Percentiles rank a stretch among this genome's conserved stretches.
Evolutionary conservation across 2,329 filamentous ascomycete species (phyloP).

Genomic region (Hypoxylon sp.): DNA sequence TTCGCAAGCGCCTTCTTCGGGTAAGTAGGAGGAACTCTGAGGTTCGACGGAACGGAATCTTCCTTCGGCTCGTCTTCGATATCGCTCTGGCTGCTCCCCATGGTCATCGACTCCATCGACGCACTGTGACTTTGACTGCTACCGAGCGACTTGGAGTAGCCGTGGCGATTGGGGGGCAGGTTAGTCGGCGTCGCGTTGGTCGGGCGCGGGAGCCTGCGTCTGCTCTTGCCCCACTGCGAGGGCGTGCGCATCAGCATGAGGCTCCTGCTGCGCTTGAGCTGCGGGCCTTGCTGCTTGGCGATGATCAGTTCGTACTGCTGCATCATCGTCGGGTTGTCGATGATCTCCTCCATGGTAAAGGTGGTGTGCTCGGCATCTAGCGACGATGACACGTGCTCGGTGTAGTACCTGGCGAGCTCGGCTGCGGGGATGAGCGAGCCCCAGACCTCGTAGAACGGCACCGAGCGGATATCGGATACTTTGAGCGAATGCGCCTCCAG

Average conservation of each 20-base stretch:
- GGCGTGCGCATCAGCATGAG: conserved; percentile 39
- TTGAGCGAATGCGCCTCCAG: conserved; percentile 56
- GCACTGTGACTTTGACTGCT: conserved; percentile 40
- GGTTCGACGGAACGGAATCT: conserved; percentile 6
- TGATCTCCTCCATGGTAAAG: conserved; percentile 61
- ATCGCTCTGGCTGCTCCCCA: conserved; percentile 46
- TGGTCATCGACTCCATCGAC: conserved; percentile 49
- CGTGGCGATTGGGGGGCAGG: neutral
- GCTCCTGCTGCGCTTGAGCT: conserved; percentile 41
- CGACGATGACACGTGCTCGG: conserved; percentile 55
- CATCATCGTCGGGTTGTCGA: conserved; percentile 63
- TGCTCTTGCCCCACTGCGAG: conserved; percentile 43
- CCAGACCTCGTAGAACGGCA: conserved; percentile 65
- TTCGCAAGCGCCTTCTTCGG: conserved; percentile 8
- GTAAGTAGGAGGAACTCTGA: neutral
- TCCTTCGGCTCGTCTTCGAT: conserved; percentile 43
- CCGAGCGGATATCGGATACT: conserved; percentile 58
- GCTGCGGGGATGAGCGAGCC: conserved; percentile 62
- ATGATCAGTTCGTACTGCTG: conserved; percentile 59
- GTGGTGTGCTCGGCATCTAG: conserved; percentile 52
- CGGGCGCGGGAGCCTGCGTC: conserved; percentile 39
- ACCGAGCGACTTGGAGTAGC: conserved; percentile 27
- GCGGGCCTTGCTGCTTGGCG: conserved; percentile 44
- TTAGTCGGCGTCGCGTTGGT: conserved; percentile 17
- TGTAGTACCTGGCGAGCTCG: conserved; percentile 60